A percentile compares a stretch with the other conserved stretches of the same genome.
phyloP scores from a whole-genome alignment of 306 rosid genomes.

The Mimosa pudica region DNA sequence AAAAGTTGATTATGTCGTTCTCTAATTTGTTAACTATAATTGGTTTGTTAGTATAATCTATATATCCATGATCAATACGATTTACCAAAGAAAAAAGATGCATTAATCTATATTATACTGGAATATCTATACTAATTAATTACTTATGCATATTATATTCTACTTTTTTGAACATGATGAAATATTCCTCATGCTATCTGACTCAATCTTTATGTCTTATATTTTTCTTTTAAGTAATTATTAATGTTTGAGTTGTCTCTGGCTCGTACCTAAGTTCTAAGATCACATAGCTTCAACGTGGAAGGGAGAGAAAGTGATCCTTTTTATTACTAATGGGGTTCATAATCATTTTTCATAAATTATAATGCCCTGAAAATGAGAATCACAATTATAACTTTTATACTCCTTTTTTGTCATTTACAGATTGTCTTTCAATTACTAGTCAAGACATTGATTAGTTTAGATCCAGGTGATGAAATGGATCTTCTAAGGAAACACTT shows the following conservation, averaged over 20 bases:
- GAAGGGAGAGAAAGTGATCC: constrained; percentile 1
- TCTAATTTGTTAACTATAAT: not conserved
- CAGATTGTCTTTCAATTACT: constrained; percentile 94
- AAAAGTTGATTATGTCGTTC: not conserved
- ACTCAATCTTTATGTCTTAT: constrained; percentile 10
- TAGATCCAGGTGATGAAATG: constrained; percentile 84
- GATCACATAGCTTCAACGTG: constrained; percentile 26
- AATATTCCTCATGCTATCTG: not conserved
- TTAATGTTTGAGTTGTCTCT: constrained; percentile 39
- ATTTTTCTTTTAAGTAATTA: constrained; percentile 29
- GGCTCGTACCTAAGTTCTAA: constrained; percentile 48
- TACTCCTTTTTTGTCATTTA: constrained; percentile 40
- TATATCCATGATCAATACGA: not conserved
- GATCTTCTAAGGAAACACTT: constrained; percentile 74
- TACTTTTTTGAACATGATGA: not conserved
- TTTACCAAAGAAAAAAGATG: no score
- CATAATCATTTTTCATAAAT: constrained; percentile 52
- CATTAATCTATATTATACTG: not conserved
- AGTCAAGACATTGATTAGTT: constrained; percentile 80
- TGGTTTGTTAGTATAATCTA: not conserved
- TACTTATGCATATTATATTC: not conserved
- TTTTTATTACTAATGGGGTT: constrained; percentile 23
- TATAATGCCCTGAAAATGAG: constrained; percentile 53
- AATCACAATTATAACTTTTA: constrained; percentile 41
- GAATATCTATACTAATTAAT: not conserved